These are phyloP conservation scores for Blastocrithidia nonstop DNA, from an alignment of 208 protist genomes.

Conservation along the genomic window DNA sequence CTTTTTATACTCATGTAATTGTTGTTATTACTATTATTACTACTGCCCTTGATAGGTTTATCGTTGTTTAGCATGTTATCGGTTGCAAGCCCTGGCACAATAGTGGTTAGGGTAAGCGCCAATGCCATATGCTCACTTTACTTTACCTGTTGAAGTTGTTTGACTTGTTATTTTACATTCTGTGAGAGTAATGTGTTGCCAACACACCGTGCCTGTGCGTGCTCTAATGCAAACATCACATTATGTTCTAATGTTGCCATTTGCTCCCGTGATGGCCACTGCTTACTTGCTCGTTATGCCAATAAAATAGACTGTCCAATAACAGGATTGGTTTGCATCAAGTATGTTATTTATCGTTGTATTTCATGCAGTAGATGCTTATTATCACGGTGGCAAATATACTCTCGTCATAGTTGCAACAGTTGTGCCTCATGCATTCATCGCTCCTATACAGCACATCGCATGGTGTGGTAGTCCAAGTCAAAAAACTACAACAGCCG, in stretches of 20 bases:
- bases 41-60: too few relatives aligned
- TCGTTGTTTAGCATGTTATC: too few relatives aligned
- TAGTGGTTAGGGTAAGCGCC: too few relatives aligned
- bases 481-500: slow-evolving; percentile 17
- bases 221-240: neutral
- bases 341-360: neutral
- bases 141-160: neutral
- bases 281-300: neutral
- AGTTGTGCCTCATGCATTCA: too few relatives aligned
- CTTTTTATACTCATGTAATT: too few relatives aligned
- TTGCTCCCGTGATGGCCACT: slow-evolving; percentile 4
- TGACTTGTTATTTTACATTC: slow-evolving; percentile 4
- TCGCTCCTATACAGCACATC: too few relatives aligned
- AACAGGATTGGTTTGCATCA: neutral
- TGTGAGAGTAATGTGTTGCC: neutral
- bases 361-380: neutral
- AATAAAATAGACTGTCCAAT: neutral
- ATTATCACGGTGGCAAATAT: neutral
- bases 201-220: neutral
- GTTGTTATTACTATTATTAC: too few relatives aligned
- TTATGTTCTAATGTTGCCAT: slow-evolving; percentile 6
- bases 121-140: too few relatives aligned
- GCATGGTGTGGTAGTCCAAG: slow-evolving; percentile 8
- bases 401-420: neutral
- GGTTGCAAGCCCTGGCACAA: too few relatives aligned